Evolutionary conservation across 495 filamentous ascomycete species (phyloP), one percentile per base, ranked within the genome.

Genomic region (Jackrogersella multiformis): DNA sequence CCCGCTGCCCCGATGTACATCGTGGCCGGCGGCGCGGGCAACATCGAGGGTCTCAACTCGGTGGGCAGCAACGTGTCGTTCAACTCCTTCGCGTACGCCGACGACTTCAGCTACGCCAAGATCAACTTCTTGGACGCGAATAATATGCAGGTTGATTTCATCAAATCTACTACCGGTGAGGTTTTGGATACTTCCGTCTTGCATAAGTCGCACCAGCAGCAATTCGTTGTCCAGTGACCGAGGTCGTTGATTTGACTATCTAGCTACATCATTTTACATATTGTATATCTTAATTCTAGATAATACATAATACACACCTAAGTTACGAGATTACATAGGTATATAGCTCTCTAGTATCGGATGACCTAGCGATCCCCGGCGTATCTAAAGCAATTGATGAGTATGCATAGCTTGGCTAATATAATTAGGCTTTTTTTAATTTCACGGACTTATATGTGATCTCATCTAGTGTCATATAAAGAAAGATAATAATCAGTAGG

Each of bases 1-100:
- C 86, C 86, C 13, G 74, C 71, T 28, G 85, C 84, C 1, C 84
- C 86, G 0, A 79, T 87, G 85, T 87, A 87, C 65, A 85, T 87
- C 16, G 79, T 82, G 0, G 76, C 78, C 8, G 80, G 80, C 24
- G 80, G 80, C 23, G 73, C 73, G 26, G 73, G 73, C 1, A 81
- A 80, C 24, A 80, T 81, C 53, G 79, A 81, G 57, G 79, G 75
- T 13, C 73, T 80, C 26, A 75, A 65, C 16, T 41, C 69, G 0
- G 75, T 84, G 0, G 81, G 81, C 2, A 73, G 28, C 0, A 78
- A 82, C 59, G 71, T 78, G 5, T 64, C 76, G 26, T 82, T 73
- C 23, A 85, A 84, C 39, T 75, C 71, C n/a, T 88, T 87, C 60
- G 83, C 79, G 8, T 87, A 88, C 56, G 84, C 77, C 0, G 80